phyloP scores from a whole-genome alignment of 2,329 filamentous ascomycete species.

The Diaporthe batatas region DNA sequence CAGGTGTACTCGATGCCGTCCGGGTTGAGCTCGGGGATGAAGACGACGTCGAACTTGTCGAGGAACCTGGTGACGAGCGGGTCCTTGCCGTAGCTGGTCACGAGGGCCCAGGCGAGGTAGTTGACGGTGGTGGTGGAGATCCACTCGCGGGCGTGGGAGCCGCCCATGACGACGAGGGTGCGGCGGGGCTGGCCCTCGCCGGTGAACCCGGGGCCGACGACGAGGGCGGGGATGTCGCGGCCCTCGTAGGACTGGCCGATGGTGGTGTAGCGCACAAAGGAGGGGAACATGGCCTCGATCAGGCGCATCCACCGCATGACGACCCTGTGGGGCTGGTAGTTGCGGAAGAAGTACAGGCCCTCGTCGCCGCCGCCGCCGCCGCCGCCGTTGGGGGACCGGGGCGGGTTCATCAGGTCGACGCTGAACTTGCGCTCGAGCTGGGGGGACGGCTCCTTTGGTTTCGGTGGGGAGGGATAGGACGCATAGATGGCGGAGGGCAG shows the following conservation, averaged over 20 bases:
- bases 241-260: constrained; percentile 92
- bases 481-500: constrained; percentile 82
- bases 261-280: constrained; percentile 78
- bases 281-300: constrained; percentile 89
- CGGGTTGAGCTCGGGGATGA: constrained; percentile 90
- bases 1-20: constrained; percentile 96
- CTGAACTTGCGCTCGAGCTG: constrained; percentile 47
- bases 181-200: constrained; percentile 68
- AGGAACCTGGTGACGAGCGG: constrained; percentile 81
- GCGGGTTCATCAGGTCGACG: constrained; percentile 48
- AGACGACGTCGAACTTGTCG: constrained; percentile 86
- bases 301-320: constrained; percentile 93
- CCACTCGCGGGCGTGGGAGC: constrained; percentile 96
- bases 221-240: constrained; percentile 85
- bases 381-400: constrained; percentile 43
- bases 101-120: constrained; percentile 89
- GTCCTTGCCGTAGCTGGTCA: constrained; percentile 84
- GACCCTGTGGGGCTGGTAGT: constrained; percentile 84
- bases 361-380: constrained; percentile 49
- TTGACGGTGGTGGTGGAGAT: constrained; percentile 92
- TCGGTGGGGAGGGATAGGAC: constrained; percentile 72
- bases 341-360: constrained; percentile 81
- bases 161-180: constrained; percentile 85
- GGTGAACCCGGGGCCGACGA: constrained; percentile 71
- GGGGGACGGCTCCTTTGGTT: constrained; percentile 43